A percentile compares a stretch with the other conserved stretches of the same genome.
These are phyloP conservation scores for Clonostachys chloroleuca DNA, from an alignment of 2,329 filamentous ascomycete species.

Conservation along the genomic window DNA sequence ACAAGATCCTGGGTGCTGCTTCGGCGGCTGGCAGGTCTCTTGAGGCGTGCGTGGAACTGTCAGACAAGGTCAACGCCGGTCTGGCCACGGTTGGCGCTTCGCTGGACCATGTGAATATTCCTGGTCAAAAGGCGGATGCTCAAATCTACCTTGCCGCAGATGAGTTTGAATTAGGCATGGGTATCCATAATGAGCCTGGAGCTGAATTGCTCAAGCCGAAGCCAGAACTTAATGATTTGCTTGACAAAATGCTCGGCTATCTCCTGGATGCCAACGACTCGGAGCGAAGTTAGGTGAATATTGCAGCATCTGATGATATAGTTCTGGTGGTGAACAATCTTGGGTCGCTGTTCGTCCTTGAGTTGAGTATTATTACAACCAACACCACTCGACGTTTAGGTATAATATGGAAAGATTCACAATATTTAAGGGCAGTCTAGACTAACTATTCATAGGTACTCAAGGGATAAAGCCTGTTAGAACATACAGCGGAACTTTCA, in stretches of 20 bases:
- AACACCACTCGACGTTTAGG: not conserved
- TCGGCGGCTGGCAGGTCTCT: not conserved
- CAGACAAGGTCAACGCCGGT: too few species aligned
- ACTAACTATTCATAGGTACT: not conserved
- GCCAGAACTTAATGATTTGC: not conserved
- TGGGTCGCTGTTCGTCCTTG: not conserved
- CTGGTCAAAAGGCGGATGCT: not conserved
- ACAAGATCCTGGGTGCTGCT: not conserved
- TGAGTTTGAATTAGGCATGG: not conserved
- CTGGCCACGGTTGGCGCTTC: not conserved
- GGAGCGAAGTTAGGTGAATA: not conserved
- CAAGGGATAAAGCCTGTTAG: not conserved
- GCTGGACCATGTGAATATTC: not conserved
- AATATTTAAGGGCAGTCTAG: too few species aligned
- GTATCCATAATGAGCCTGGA: constrained; percentile 1
- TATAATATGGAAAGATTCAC: too few species aligned
- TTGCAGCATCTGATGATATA: not conserved
- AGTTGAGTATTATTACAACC: not conserved
- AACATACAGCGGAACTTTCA: not conserved
- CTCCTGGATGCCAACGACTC: not conserved
- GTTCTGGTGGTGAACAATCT: constrained; percentile 1
- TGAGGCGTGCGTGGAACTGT: not conserved
- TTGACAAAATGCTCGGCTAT: not conserved
- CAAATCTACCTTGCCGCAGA: not conserved
- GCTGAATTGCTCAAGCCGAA: not conserved